phyloP scores from a whole-genome alignment of 169 alveolate species.

The Babesia bovis region DNA sequence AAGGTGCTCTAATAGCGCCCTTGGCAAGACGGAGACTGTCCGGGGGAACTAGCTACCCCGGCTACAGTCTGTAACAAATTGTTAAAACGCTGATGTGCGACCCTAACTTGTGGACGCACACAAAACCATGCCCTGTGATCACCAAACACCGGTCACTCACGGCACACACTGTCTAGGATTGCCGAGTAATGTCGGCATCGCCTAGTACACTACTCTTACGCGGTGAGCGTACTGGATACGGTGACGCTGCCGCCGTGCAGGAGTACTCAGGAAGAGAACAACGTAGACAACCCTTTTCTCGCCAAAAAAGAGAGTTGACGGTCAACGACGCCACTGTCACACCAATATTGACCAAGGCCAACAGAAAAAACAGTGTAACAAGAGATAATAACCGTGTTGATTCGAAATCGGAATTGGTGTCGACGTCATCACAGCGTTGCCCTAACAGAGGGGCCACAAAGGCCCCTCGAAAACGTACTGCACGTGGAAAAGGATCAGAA shows the following conservation, averaged over 20 bases:
- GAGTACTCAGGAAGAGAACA: neutral
- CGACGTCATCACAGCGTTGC: neutral
- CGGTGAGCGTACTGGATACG: neutral
- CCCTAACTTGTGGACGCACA: neutral
- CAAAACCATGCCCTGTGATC: neutral
- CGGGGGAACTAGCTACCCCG: neutral
- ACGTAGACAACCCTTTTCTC: neutral
- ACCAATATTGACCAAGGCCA: neutral
- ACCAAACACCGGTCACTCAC: neutral
- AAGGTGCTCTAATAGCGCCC: conserved; percentile 7
- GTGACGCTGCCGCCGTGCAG: conserved; percentile 4
- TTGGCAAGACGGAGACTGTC: neutral
- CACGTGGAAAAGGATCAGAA: neutral
- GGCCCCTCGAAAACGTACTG: neutral
- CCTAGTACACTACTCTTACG: neutral
- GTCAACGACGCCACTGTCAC: neutral
- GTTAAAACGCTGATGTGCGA: neutral
- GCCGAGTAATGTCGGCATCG: conserved; percentile 10
- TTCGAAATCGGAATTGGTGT: neutral
- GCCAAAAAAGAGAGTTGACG: neutral
- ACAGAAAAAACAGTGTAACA: neutral
- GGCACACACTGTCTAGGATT: too few species aligned
- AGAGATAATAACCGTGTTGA: neutral
- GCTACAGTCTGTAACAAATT: neutral
- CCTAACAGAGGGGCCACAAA: neutral